phyloP scores from a whole-genome alignment of 768 basidiomycete species.

The Hericium coralloides region DNA sequence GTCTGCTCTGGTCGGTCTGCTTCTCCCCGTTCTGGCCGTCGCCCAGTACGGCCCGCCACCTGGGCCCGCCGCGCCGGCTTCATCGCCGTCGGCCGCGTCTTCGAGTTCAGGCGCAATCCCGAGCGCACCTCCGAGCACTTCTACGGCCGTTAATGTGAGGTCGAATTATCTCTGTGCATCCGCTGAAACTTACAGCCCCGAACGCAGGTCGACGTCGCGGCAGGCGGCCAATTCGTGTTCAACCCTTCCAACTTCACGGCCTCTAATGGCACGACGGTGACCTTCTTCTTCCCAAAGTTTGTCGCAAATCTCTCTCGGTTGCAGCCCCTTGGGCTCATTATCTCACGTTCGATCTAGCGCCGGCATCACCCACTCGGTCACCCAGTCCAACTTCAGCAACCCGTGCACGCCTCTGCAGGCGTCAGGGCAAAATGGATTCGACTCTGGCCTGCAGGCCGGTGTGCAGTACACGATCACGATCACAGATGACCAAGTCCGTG shows the following conservation, averaged over 20 bases:
- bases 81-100: slow-evolving; percentile 8
- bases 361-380: slow-evolving; percentile 22
- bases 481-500: slow-evolving; percentile 37
- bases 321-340: not conserved
- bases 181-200: not conserved
- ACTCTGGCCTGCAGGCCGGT: slow-evolving; percentile 37
- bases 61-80: slow-evolving; percentile 12
- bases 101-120: slow-evolving; percentile 15
- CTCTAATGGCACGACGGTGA: slow-evolving; percentile 38
- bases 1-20: slow-evolving; percentile 18
- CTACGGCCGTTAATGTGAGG: slow-evolving; percentile 14
- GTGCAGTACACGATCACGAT: slow-evolving; percentile 39
- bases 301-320: not conserved
- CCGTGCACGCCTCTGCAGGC: slow-evolving; percentile 22
- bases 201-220: slow-evolving; percentile 35
- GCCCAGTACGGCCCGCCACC: slow-evolving; percentile 29
- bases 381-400: slow-evolving; percentile 17
- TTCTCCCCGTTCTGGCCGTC: slow-evolving; percentile 25
- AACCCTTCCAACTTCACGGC: slow-evolving; percentile 39
- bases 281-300: slow-evolving; percentile 45
- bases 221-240: slow-evolving; percentile 31
- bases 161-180: not conserved
- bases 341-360: no score
- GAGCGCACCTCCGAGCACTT: slow-evolving; percentile 16
- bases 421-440: slow-evolving; percentile 35